A percentile compares a stretch with the other conserved stretches of the same genome.
Conservation (phyloP, 768 basidiomycete species). For the Pulveroboletus sp. region DNA sequence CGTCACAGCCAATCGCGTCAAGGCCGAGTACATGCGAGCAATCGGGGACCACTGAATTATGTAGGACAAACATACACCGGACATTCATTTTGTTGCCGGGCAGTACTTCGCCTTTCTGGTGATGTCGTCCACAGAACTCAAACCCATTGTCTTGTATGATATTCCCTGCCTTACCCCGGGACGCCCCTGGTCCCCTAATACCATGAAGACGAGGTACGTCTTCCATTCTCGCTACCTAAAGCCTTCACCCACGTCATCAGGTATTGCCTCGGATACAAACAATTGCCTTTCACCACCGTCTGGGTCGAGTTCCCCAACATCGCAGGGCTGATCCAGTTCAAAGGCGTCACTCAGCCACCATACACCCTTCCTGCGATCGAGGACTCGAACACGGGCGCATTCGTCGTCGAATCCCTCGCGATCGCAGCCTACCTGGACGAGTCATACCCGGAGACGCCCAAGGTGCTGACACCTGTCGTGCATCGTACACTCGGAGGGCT, state of each 20-base stretch:
- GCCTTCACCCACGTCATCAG: too few relatives aligned
- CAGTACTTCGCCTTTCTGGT: too few relatives aligned
- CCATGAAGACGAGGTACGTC: slow-evolving; percentile 17
- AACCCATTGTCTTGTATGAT: slow-evolving; percentile 35
- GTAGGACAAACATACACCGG: neutral
- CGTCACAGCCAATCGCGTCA: too few relatives aligned
- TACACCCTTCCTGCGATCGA: slow-evolving; percentile 50
- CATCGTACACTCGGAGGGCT: slow-evolving; percentile 34
- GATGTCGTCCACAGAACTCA: slow-evolving; percentile 10
- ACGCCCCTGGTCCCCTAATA: slow-evolving; percentile 37
- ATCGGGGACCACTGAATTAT: too few relatives aligned
- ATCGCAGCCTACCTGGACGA: slow-evolving; percentile 52
- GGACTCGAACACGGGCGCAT: slow-evolving; percentile 37
- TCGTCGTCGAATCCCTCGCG: slow-evolving; percentile 39
- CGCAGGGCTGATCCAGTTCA: slow-evolving; percentile 24
- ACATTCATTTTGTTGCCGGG: neutral
- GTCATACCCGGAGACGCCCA: slow-evolving; percentile 42
- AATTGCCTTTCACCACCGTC: slow-evolving; percentile 11
- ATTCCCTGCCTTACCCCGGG: slow-evolving; percentile 27
- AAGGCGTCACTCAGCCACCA: slow-evolving; percentile 21
- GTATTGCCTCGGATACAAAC: slow-evolving; percentile 16
- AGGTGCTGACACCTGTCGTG: slow-evolving; percentile 34
- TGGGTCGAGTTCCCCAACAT: slow-evolving; percentile 44
- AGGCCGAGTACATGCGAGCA: too few relatives aligned
- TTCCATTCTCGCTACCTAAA: too few relatives aligned